Evolutionary conservation across 2,329 filamentous ascomycete species (phyloP), one percentile per base, ranked within the genome.

Genomic region (Cladophialophora bantiana): DNA sequence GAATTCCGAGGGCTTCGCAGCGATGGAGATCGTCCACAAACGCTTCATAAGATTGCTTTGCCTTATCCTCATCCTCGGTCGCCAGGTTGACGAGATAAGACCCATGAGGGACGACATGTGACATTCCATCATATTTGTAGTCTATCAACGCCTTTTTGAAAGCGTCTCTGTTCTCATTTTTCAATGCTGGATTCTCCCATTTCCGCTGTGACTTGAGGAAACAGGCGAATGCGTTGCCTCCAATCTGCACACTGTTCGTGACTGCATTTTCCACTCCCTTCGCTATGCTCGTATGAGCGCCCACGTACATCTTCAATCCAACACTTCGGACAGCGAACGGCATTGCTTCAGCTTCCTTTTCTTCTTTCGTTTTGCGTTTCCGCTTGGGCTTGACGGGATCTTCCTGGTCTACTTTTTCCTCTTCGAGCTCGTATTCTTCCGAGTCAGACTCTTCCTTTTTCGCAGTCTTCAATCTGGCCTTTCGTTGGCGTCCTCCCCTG

Each of bases 121-220:
- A 86, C 64, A 83, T 83, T 6, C 88, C 86, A 74, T 92, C 88
- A 78, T 94, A 97, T 58, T 82, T 81, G 76, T 94, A 88, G 58
- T 89, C 81, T 59, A 86, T 83, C 75, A 92, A 92, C 36, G 88
- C 81, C 52, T 84, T 83, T 64, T 86, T 86, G 80, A 98, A 99
- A 45, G 88, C 84, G 50, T 88, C 83, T 58, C 86, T 84, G 61
- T 90, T 86, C 32, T 90, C 88, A 45, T 87, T 79, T 32, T 90
- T 84, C 4, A 99, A 84, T 0, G 91, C 86, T 7, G 94, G 92
- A 74, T 90, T 96, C 34, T 87, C 85, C 95, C 95, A 99, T 82
- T 97, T 98, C 63, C 94, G 89, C 78, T 99, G 95, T 0, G 92
- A 96, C 77, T 98, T 98, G 73, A 99, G 85, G 81, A 99, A 99